phyloP scores from a whole-genome alignment of 2,329 filamentous ascomycete species.

The Magnaporthiopsis incrustans region DNA sequence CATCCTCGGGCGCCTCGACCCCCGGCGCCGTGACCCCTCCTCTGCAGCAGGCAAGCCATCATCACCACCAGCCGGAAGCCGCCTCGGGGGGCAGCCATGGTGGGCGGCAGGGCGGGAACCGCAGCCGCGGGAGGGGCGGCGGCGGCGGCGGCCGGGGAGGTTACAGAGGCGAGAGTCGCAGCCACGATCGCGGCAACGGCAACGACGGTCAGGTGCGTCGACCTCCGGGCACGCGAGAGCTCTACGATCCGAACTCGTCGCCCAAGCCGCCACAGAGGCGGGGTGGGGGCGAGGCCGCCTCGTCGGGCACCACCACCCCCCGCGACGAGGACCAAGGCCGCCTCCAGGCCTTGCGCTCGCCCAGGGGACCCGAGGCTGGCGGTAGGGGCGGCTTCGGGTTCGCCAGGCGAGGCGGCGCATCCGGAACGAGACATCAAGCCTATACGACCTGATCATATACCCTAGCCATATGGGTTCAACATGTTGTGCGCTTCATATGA shows the following conservation, averaged over 20 bases:
- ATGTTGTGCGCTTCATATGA: slow-evolving; percentile 9
- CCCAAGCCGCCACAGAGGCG: slow-evolving; percentile 51
- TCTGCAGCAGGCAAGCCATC: slow-evolving; percentile 12
- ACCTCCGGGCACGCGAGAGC: slow-evolving; percentile 42
- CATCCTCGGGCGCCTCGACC: slow-evolving; percentile 49
- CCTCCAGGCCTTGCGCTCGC: slow-evolving; percentile 58
- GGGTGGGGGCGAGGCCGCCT: slow-evolving; percentile 25
- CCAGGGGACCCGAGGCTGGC: slow-evolving; percentile 69
- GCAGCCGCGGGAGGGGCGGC: slow-evolving; percentile 32
- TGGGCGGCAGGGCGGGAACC: not conserved
- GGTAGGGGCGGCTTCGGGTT: slow-evolving; percentile 76
- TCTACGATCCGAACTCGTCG: slow-evolving; percentile 71
- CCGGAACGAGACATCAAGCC: not conserved
- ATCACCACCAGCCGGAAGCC: not conserved
- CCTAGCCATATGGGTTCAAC: slow-evolving; percentile 6
- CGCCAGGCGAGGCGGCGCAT: slow-evolving; percentile 50
- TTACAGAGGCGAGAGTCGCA: not conserved
- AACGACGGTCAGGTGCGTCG: slow-evolving; percentile 20
- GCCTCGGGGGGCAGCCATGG: not conserved
- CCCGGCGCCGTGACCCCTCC: slow-evolving; percentile 57
- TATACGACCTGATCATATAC: slow-evolving; percentile 5
- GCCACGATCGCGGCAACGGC: slow-evolving; percentile 2
- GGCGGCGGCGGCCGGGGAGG: slow-evolving; percentile 32
- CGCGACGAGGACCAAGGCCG: slow-evolving; percentile 43
- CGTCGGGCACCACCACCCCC: slow-evolving; percentile 35